These are phyloP conservation scores for Eutrema salsugineum DNA, from an alignment of 441 rosid genomes.

Conservation along the genomic window DNA sequence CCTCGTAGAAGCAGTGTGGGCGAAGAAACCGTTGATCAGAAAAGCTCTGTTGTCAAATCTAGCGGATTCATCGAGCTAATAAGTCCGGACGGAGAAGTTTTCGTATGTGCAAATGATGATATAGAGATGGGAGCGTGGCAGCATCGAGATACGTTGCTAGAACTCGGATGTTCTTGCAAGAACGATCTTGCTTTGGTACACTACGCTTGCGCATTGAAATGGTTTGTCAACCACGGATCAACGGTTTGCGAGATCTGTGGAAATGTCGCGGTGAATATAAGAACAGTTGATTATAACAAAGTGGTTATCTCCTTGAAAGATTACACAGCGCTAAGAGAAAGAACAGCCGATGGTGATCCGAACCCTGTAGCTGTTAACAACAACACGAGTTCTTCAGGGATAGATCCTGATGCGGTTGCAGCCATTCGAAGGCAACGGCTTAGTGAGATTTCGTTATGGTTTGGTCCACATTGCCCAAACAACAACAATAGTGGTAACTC, in stretches of 20 bases:
- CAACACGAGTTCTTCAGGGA: constrained; percentile 42
- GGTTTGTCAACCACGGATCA: constrained; percentile 95
- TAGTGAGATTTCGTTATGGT: constrained; percentile 88
- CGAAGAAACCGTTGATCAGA: constrained; percentile 21
- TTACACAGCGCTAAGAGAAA: constrained; percentile 70
- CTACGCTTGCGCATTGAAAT: constrained; percentile 91
- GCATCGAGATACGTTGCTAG: constrained; percentile 52
- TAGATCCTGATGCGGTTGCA: constrained; percentile 96
- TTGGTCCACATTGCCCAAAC: constrained; percentile 48
- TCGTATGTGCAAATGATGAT: constrained; percentile 50
- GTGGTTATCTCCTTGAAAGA: constrained; percentile 69
- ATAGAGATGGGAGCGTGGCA: constrained; percentile 68
- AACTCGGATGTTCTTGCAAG: constrained; percentile 92
- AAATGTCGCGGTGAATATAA: constrained; percentile 53
- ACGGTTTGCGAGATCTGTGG: constrained; percentile 92
- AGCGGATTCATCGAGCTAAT: constrained; percentile 54
- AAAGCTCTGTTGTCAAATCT: constrained; percentile 27
- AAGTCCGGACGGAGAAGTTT: constrained; percentile 87
- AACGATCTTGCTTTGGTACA: constrained; percentile 85
- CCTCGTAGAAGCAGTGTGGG: constrained; percentile 31
- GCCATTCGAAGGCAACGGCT: constrained; percentile 85
- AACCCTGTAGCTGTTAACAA: constrained; percentile 44
- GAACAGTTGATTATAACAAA: constrained; percentile 53
- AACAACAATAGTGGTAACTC: constrained; percentile 20
- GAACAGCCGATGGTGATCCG: constrained; percentile 83